phyloP scores from a whole-genome alignment of 2,329 filamentous ascomycete genomes.

The Lasiodiplodia sp. region DNA sequence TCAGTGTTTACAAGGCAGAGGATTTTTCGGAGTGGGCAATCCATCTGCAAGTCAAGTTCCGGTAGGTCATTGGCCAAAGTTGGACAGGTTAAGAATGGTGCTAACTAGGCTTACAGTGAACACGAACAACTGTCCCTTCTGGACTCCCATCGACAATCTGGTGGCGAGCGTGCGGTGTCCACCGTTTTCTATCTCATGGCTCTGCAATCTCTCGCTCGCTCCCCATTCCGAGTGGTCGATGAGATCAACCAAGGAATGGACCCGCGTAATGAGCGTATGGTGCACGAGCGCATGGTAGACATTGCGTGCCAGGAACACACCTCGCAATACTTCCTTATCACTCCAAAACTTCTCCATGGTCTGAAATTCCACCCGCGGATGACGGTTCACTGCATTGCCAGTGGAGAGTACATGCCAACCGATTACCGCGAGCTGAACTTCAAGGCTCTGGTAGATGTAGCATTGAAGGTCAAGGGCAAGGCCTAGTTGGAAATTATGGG shows the following conservation, averaged over 20 bases:
- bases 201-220: constrained; percentile 88
- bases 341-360: constrained; percentile 88
- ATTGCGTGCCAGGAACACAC: constrained; percentile 86
- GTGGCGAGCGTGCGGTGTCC: constrained; percentile 92
- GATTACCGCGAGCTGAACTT: constrained; percentile 54
- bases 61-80: constrained; percentile 60
- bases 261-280: constrained; percentile 96
- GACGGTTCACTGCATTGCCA: constrained; percentile 92
- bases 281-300: constrained; percentile 97
- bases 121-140: constrained; percentile 84
- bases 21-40: constrained; percentile 96
- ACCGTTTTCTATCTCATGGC: constrained; percentile 99
- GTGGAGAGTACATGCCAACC: constrained; percentile 71
- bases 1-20: constrained; percentile 83
- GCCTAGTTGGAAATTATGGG: constrained; percentile 31
- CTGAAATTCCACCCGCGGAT: constrained; percentile 89
- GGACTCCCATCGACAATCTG: constrained; percentile 91
- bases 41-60: constrained; percentile 93
- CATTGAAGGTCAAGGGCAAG: constrained; percentile 42
- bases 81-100: neutral
- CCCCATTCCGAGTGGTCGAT: constrained; percentile 96
- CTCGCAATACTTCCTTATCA: constrained; percentile 92
- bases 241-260: constrained; percentile 99
- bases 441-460: constrained; percentile 45
- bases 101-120: constrained; percentile 60